Base-by-base conservation (phyloP, 352 stramenopile species). In the Pythium aquatile region DNA sequence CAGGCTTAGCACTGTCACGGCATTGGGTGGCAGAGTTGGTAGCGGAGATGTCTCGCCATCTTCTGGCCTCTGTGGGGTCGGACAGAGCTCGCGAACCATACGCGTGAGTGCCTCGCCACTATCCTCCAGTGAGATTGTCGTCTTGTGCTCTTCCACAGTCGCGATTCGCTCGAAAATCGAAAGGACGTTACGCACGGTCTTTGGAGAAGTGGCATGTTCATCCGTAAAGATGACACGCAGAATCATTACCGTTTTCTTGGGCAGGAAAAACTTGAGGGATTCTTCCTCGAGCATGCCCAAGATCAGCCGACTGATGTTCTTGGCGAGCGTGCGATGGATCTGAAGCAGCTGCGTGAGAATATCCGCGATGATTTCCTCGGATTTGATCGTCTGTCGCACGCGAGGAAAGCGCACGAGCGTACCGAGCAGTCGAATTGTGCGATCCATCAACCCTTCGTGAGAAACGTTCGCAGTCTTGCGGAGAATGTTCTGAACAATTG, bases 201-300 rank as follows among this genome's bases (percentile, higher is more conserved):
- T 93, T 17, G 53, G 69, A 8, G 46, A 17, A 3, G 80, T 74
- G 1, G 30, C 51, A 1, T 68, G 55, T 17, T 68, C 35, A 16
- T 84, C 76, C 1, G 80, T 83, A 48, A 90, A 83, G 14, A 88
- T 76, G 14, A 75, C 68, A 13, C 83, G 73, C 1, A 93, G 58
- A 5, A 91, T 55, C 57, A 76, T 78, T 2, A 93, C 78, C 0
- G 85, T 91, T 44, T 91, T 90, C 66, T 93, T 93, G 0, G 82
- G 85, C 13, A 93, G 55, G 53, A 93, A 93, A 37, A 93, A 90
- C 63, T 88, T 88, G 37, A 93, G 73, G 6, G 85, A 88, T 42
- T 93, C 83, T 37, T 93, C 81, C 14, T 79, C 66, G 3, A 93
- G 74, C 64, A 93, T 74, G 9, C 70, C 68, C 17, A 88, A 44